Evolutionary conservation across 2,329 filamentous ascomycete genomes (phyloP).

Genomic region (Penicillium sp.): DNA sequence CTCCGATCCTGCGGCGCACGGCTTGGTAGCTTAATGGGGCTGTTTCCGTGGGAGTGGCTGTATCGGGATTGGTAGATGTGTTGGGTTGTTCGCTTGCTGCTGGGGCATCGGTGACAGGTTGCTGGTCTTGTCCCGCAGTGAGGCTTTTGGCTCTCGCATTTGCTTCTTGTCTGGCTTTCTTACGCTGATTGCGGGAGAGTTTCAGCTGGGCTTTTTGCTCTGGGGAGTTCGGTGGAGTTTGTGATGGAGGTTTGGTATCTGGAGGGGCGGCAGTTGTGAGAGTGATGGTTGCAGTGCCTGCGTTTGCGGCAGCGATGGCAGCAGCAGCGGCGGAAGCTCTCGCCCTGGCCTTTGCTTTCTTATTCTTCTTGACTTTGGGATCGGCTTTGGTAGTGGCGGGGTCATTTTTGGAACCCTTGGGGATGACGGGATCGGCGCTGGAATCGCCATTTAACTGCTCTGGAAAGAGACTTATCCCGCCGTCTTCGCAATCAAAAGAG

Average conservation of each 20-base stretch:
- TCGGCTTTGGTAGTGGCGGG: neutral
- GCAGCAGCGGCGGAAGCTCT: neutral
- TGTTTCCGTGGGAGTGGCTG: neutral
- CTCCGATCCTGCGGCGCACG: neutral
- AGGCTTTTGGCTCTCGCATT: neutral
- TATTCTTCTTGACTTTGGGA: slow-evolving; percentile 4
- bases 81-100: neutral
- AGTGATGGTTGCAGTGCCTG: neutral
- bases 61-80: neutral
- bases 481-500: slow-evolving; percentile 14
- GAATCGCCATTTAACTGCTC: neutral
- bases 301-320: neutral
- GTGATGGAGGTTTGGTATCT: slow-evolving; percentile 16
- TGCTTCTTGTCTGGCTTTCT: neutral
- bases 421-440: neutral
- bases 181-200: neutral
- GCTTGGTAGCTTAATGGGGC: neutral
- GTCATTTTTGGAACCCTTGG: neutral
- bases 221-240: neutral
- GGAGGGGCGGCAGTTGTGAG: neutral
- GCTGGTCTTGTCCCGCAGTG: neutral
- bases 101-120: neutral
- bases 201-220: neutral
- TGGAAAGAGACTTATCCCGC: slow-evolving; percentile 14
- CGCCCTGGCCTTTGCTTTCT: neutral